Conservation (phyloP, 805 yeast genomes). For the Ogataea philodendri region DNA sequence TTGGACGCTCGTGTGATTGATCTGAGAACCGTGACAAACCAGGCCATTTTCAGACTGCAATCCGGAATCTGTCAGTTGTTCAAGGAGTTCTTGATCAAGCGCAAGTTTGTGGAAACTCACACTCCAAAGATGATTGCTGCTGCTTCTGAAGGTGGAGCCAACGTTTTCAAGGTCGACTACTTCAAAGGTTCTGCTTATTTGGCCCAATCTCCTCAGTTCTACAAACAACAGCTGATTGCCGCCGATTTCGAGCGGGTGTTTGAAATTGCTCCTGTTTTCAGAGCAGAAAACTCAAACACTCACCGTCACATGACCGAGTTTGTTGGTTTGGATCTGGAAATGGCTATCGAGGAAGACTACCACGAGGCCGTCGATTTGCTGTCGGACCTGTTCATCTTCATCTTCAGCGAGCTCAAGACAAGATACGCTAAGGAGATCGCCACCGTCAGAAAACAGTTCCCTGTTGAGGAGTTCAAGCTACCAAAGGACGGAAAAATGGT, state of each 20-base stretch:
- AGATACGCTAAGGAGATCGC: constrained; percentile 85
- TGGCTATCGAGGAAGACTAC: constrained; percentile 98
- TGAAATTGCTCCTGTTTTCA: constrained; percentile 96
- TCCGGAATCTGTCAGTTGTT: constrained; percentile 85
- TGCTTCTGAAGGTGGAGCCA: constrained; percentile 97
- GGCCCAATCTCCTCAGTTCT: constrained; percentile 98
- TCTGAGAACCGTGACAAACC: constrained; percentile 94
- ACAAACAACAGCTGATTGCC: constrained; percentile 97
- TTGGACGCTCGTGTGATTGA: constrained; percentile 94
- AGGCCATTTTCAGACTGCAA: constrained; percentile 93
- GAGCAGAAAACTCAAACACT: constrained; percentile 98
- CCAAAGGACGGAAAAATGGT: constrained; percentile 96
- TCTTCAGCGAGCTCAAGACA: constrained; percentile 76
- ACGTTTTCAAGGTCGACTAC: constrained; percentile 90
- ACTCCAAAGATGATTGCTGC: constrained; percentile 95
- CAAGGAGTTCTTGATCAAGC: constrained; percentile 74
- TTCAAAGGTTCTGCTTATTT: constrained; percentile 90
- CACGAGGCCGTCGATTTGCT: constrained; percentile 75
- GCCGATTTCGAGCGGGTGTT: constrained; percentile 96
- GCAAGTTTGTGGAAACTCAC: constrained; percentile 85
- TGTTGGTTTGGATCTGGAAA: constrained; percentile 94
- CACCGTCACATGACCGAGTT: constrained; percentile 99
- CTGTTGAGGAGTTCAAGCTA: constrained; percentile 94
- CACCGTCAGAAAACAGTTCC: constrained; percentile 87
- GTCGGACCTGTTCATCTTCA: constrained; percentile 72